Percentiles rank a stretch among this genome's conserved stretches.
Conservation (phyloP, 2,329 filamentous ascomycete species). For the Microdochium bolleyi region DNA sequence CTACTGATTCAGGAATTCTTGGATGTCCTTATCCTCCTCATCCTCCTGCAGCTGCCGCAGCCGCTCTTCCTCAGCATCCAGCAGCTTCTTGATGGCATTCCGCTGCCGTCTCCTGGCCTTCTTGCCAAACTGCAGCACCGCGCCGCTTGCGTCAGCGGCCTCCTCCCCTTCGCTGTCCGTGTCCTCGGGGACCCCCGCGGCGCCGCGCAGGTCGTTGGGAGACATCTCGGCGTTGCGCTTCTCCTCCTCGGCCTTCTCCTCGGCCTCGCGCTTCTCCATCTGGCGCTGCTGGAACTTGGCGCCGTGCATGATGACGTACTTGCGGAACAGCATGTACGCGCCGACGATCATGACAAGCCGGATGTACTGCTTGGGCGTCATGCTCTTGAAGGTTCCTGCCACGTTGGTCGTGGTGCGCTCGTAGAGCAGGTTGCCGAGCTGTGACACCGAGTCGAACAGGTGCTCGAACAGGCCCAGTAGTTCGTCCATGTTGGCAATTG, state of each 20-base stretch:
- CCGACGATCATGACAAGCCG: constrained; percentile 65
- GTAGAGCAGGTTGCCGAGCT: constrained; percentile 16
- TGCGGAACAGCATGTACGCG: constrained; percentile 65
- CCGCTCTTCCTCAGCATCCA: constrained; percentile 54
- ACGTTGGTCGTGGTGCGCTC: constrained; percentile 40
- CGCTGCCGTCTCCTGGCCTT: constrained; percentile 63
- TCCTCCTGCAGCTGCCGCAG: constrained; percentile 48
- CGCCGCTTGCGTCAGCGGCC: constrained; percentile 32
- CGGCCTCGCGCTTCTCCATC: constrained; percentile 51
- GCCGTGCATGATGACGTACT: constrained; percentile 63
- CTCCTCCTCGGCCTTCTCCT: constrained; percentile 40
- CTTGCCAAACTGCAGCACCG: constrained; percentile 57
- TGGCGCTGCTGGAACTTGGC: constrained; percentile 55
- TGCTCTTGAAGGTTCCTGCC: constrained; percentile 35
- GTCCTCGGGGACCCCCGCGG: constrained; percentile 44
- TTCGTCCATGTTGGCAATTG: constrained; percentile 17
- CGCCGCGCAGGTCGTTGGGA: constrained; percentile 56
- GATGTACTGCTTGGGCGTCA: constrained; percentile 50
- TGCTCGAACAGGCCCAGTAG: constrained; percentile 18
- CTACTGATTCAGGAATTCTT: constrained; percentile 50
- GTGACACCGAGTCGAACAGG: constrained; percentile 16
- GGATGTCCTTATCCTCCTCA: constrained; percentile 67
- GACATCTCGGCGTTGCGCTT: constrained; percentile 44
- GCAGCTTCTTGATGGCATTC: constrained; percentile 55
- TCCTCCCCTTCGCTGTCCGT: constrained; percentile 43